A percentile compares a stretch with the other conserved stretches of the same genome.
Conservation (phyloP, 2,329 filamentous ascomycete genomes). For the Penicillium thymicola region DNA sequence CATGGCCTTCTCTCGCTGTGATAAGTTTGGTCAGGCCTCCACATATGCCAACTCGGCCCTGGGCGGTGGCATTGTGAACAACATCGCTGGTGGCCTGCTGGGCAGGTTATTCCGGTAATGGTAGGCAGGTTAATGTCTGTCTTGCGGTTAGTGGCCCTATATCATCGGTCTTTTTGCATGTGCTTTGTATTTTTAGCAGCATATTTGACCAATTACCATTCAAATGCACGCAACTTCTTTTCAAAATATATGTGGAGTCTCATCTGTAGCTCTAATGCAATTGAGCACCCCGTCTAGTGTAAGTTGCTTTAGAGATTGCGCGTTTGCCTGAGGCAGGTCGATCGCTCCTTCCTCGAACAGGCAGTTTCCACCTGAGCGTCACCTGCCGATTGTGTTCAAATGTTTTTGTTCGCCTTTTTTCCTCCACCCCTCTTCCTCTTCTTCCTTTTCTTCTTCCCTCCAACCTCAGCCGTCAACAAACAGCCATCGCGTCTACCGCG, state of each 20-base stretch:
- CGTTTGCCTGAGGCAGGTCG: background rate
- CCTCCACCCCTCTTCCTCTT: background rate
- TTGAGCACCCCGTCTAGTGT: background rate
- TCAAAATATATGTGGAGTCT: background rate
- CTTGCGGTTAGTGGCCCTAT: background rate
- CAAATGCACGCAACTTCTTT: conserved; percentile 1
- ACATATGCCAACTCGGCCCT: conserved; percentile 56
- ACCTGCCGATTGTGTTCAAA: background rate
- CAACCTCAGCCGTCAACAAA: background rate
- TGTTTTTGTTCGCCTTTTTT: background rate
- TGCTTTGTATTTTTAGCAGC: conserved; percentile 7
- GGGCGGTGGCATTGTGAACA: conserved; percentile 53
- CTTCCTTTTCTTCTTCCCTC: background rate
- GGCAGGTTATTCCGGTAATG: conserved; percentile 52
- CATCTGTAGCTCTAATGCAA: background rate
- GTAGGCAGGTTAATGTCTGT: background rate
- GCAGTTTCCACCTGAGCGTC: background rate
- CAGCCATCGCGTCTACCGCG: no score
- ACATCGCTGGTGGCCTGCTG: conserved; percentile 54
- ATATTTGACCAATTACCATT: conserved; percentile 5
- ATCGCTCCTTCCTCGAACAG: background rate
- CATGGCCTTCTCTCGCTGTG: conserved; percentile 51
- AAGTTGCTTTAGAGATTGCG: background rate
- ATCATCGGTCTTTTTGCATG: background rate
- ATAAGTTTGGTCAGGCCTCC: conserved; percentile 56